Percentiles rank a stretch among this genome's conserved stretches.
These are phyloP conservation scores for Taiozyma onychis DNA, from an alignment of 1,139 yeast genomes.

Conservation along the genomic window DNA sequence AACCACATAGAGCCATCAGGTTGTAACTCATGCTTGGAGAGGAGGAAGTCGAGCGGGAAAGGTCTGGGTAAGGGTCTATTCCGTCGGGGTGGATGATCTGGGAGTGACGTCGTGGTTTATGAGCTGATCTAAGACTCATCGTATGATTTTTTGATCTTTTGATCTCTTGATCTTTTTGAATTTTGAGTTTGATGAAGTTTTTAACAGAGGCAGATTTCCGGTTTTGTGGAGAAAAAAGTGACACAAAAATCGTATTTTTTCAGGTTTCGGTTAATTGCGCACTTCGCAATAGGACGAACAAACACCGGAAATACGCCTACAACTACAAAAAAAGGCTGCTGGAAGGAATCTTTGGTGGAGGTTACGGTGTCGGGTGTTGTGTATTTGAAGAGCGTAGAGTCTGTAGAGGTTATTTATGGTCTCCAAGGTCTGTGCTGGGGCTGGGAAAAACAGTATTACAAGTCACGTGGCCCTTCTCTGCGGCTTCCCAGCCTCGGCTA, in stretches of 20 bases:
- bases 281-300: neutral
- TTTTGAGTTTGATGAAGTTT: too few relatives aligned
- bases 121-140: neutral
- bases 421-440: too few relatives aligned
- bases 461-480: too few relatives aligned
- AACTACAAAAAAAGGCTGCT: too few relatives aligned
- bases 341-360: too few relatives aligned
- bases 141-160: neutral
- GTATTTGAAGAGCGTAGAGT: too few relatives aligned
- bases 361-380: too few relatives aligned
- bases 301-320: too few relatives aligned
- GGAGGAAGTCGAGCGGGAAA: neutral
- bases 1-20: neutral
- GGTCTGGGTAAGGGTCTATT: neutral
- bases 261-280: neutral
- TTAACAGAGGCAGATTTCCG: neutral
- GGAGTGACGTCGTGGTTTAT: neutral
- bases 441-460: too few relatives aligned
- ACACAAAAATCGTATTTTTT: neutral
- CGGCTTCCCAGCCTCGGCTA: neutral
- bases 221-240: neutral
- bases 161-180: too few relatives aligned
- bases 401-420: too few relatives aligned
- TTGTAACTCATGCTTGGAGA: neutral
- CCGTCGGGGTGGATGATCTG: neutral